Percentiles rank a stretch among this genome's conserved stretches.
phyloP scores from a whole-genome alignment of 306 rosid genomes.

The Hippophae rhamnoides region DNA sequence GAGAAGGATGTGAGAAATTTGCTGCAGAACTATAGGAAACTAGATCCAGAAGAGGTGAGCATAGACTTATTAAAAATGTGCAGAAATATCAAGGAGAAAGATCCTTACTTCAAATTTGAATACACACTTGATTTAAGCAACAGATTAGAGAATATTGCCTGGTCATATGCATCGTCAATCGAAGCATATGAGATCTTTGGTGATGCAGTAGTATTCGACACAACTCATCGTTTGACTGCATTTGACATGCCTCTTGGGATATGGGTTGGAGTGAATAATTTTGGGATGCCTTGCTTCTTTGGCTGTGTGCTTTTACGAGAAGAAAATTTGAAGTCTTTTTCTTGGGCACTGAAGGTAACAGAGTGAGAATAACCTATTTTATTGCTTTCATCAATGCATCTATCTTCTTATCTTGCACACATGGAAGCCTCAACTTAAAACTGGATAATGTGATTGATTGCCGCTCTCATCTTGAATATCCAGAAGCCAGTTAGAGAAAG shows the following conservation, averaged over 20 bases:
- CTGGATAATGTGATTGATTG: conserved; percentile 6
- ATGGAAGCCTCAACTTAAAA: conserved; percentile 8
- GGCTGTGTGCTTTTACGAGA: conserved; percentile 82
- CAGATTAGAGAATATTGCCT: conserved; percentile 75
- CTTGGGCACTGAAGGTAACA: conserved; percentile 88
- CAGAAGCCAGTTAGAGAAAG: conserved; percentile 3
- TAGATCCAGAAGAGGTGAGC: conserved; percentile 83
- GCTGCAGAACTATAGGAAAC: conserved; percentile 81
- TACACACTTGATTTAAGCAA: conserved; percentile 62
- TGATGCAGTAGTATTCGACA: conserved; percentile 86
- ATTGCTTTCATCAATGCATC: background rate
- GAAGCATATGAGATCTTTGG: conserved; percentile 79
- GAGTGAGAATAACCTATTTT: conserved; percentile 12
- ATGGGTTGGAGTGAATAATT: conserved; percentile 93
- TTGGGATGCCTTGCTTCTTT: conserved; percentile 98
- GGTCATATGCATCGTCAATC: conserved; percentile 91
- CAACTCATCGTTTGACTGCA: conserved; percentile 81
- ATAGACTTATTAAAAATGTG: conserved; percentile 85
- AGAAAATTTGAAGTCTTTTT: conserved; percentile 65
- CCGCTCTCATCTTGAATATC: background rate
- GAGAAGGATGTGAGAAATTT: conserved; percentile 93
- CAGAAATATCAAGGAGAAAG: conserved; percentile 75
- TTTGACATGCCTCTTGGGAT: conserved; percentile 93
- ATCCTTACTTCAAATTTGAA: conserved; percentile 82
- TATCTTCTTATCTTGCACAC: conserved; percentile 4